Percentiles rank a stretch among this genome's conserved stretches.
These are phyloP conservation scores for Kluyveromyces aestuarii DNA, from an alignment of 805 yeast genomes.

Conservation along the genomic window DNA sequence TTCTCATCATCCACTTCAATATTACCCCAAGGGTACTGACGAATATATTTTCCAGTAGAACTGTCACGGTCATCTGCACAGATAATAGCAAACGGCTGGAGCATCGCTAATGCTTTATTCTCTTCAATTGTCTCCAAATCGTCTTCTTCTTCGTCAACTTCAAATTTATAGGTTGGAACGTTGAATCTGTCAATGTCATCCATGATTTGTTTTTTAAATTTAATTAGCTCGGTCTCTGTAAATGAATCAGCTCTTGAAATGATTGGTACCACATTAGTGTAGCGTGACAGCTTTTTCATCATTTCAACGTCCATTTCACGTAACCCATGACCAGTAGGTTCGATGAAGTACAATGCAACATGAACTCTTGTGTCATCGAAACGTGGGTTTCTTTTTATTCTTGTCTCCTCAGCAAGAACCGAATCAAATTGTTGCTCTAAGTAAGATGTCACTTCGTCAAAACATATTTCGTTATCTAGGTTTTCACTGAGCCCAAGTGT, in stretches of 20 bases:
- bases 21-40: conserved; percentile 72
- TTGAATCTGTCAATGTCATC: conserved; percentile 57
- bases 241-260: conserved; percentile 66
- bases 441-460: conserved; percentile 53
- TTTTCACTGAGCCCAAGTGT: conserved; percentile 78
- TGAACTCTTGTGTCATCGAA: conserved; percentile 73
- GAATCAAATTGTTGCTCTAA: conserved; percentile 70
- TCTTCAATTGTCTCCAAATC: conserved; percentile 63
- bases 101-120: conserved; percentile 45
- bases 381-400: conserved; percentile 78
- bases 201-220: conserved; percentile 51
- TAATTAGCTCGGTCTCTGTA: conserved; percentile 47
- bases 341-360: conserved; percentile 60
- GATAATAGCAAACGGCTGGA: conserved; percentile 73
- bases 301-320: conserved; percentile 63
- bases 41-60: conserved; percentile 47
- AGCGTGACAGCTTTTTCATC: conserved; percentile 63
- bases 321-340: conserved; percentile 72
- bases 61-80: conserved; percentile 51
- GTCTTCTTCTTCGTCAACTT: conserved; percentile 65
- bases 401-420: conserved; percentile 77
- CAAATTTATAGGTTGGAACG: conserved; percentile 67
- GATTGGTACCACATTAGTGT: conserved; percentile 65
- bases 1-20: conserved; percentile 43
- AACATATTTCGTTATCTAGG: conserved; percentile 61